phyloP scores from a whole-genome alignment of 768 basidiomycete species.

The Imleria badia region DNA sequence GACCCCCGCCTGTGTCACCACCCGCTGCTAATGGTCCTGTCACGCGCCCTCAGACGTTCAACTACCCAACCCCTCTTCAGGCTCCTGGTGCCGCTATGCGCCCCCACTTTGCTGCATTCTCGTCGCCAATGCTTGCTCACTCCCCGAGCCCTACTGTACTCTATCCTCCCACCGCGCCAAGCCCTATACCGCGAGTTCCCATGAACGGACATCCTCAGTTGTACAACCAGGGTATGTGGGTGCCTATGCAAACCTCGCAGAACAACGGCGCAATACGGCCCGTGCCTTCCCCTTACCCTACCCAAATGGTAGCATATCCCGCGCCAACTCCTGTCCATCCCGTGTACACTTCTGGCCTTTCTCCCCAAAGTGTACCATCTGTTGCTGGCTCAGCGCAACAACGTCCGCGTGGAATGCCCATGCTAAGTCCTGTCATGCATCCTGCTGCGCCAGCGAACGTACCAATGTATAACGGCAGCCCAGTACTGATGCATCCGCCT shows the following conservation, averaged over 20 bases:
- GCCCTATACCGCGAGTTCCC: conserved; percentile 64
- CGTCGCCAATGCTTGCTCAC: conserved; percentile 71
- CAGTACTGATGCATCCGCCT: conserved; percentile 60
- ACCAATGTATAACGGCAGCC: conserved; percentile 66
- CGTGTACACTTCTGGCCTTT: conserved; percentile 47
- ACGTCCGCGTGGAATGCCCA: conserved; percentile 52
- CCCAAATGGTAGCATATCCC: conserved; percentile 66
- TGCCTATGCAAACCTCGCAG: conserved; percentile 50
- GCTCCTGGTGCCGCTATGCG: conserved; percentile 50
- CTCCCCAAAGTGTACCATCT: conserved; percentile 37
- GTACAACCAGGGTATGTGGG: conserved; percentile 67
- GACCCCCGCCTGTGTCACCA: conserved; percentile 50
- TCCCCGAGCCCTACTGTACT: conserved; percentile 67
- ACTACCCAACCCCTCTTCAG: conserved; percentile 40
- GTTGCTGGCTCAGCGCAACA: conserved; percentile 31
- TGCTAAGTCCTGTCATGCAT: conserved; percentile 75
- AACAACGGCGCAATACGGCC: conserved; percentile 55
- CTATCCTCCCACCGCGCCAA: conserved; percentile 62
- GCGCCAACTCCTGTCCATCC: conserved; percentile 46
- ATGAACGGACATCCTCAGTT: conserved; percentile 61
- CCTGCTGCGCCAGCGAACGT: conserved; percentile 45
- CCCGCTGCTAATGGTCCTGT: conserved; percentile 38
- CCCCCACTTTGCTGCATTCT: conserved; percentile 56
- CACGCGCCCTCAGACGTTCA: conserved; percentile 28
- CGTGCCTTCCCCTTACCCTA: conserved; percentile 57